Evolutionary conservation across 2,329 filamentous ascomycete genomes (phyloP), one percentile per base, ranked within the genome.

Genomic region (Diplocarpon rosae): DNA sequence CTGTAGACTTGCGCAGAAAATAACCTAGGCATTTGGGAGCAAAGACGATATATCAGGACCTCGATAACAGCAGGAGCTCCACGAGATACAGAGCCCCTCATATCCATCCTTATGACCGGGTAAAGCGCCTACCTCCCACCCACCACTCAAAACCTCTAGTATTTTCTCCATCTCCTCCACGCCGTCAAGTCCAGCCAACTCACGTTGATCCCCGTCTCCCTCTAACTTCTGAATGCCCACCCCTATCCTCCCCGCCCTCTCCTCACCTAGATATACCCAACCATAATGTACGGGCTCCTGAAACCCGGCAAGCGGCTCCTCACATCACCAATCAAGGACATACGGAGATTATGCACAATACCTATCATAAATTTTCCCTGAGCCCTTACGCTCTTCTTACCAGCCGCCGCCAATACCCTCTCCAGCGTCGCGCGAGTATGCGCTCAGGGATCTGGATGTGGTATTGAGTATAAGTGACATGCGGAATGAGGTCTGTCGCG

Each of bases 211-310:
- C 11, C 48, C 38, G 16, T 37, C 39, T 8, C 41, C 41, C 43
- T 54, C 20, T 24, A 3, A 3, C 20, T 24, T 7, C 20, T 7
- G 4, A 24, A 24, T 3, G 4, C 20, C 20, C 20, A 24, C 3
- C 20, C 20, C 29, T 42, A 42, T 6, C 46, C 40, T n/a, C 54
- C 52, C 5, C 32, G 20, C 14, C 3, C 52, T 52, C 7, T 41
- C 46, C 54, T 52, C 53, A 2, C 54, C 52, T 1, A 56, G 36
- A 45, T 51, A 45, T 51, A 56, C 12, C 54, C 54, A 20, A 55
- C 47, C 2, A 52, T 51, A 20, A 54, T 51, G 35, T 47, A 43
- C 2, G 54, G 54, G 6, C 42, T 43, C 16, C 34, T 50, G 11
- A 46, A 32, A 7, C 37, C 30, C 14, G 40, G 37, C 1, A 31